Evolutionary conservation across 2,329 filamentous ascomycete species (phyloP).

Genomic region (Fusarium sp.): DNA sequence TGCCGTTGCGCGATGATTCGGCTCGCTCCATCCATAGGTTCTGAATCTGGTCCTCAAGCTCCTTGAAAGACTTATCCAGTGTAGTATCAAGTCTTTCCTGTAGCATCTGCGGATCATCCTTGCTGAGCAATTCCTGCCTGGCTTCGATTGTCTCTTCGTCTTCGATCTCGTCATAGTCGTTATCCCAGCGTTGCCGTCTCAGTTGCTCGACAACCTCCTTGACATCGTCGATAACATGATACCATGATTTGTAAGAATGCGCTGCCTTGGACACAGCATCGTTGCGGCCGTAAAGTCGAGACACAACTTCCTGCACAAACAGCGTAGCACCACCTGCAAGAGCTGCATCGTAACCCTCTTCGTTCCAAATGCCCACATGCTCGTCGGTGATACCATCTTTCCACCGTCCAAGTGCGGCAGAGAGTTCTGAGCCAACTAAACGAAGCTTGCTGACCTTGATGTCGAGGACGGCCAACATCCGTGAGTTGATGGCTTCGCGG

Average conservation of each 20-base stretch:
- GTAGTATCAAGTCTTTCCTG: constrained; percentile 66
- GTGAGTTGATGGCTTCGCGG: constrained; percentile 72
- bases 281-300: constrained; percentile 77
- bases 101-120: constrained; percentile 73
- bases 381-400: constrained; percentile 60
- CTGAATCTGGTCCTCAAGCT: constrained; percentile 65
- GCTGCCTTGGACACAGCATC: constrained; percentile 70
- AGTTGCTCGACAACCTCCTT: constrained; percentile 70
- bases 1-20: constrained; percentile 58
- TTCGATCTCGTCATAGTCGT: constrained; percentile 76
- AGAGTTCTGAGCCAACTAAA: constrained; percentile 71
- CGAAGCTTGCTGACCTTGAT: constrained; percentile 70
- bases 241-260: constrained; percentile 76
- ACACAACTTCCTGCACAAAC: constrained; percentile 75
- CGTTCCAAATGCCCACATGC: constrained; percentile 72
- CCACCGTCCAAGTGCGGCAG: constrained; percentile 69
- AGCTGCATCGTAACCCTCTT: constrained; percentile 69
- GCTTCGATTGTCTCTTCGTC: constrained; percentile 75
- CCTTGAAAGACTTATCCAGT: constrained; percentile 64
- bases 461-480: constrained; percentile 70
- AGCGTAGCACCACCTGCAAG: constrained; percentile 69
- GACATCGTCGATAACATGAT: constrained; percentile 74
- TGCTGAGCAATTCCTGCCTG: constrained; percentile 73
- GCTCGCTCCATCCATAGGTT: constrained; percentile 59
- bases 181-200: constrained; percentile 76